Conservation (phyloP, 257 asterid species). For the Solanum sitiens region DNA sequence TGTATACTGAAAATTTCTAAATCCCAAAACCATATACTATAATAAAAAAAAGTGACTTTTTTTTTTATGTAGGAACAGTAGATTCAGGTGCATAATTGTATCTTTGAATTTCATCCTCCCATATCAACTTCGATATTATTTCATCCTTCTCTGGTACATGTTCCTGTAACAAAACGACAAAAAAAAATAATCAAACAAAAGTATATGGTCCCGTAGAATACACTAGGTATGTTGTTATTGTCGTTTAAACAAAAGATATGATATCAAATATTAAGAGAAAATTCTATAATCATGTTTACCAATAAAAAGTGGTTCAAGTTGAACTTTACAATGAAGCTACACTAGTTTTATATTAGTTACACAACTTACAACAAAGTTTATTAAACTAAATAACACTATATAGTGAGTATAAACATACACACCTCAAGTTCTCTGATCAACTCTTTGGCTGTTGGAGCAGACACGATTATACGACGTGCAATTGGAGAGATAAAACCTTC, state of each 20-base stretch:
- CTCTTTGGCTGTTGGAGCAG: constrained; percentile 78
- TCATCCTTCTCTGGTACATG: constrained; percentile 70
- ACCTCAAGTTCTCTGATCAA: constrained; percentile 80
- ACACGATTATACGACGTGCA: constrained; percentile 86
- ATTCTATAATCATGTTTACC: too few relatives aligned
- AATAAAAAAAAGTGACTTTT: too few relatives aligned
- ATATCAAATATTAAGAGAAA: too few relatives aligned
- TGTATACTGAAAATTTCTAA: background rate
- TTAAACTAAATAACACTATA: too few relatives aligned
- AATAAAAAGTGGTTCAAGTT: background rate
- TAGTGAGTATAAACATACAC: constrained; percentile 4
- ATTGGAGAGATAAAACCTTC: constrained; percentile 93
- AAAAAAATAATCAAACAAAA: background rate
- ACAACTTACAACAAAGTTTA: too few relatives aligned
- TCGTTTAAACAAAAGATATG: too few relatives aligned
- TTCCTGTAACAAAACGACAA: constrained; percentile 25
- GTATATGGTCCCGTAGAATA: background rate
- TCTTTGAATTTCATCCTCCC: constrained; percentile 29
- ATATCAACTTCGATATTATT: constrained; percentile 47
- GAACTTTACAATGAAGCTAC: too few relatives aligned
- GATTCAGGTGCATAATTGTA: constrained; percentile 32
- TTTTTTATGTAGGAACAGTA: constrained; percentile 18
- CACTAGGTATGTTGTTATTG: background rate
- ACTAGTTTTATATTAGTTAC: too few relatives aligned
- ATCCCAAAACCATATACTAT: background rate